Percentiles rank a stretch among this genome's conserved stretches.
Evolutionary conservation across 176 grass and related monocot species (phyloP).

Genomic region (Oryza nivara): DNA sequence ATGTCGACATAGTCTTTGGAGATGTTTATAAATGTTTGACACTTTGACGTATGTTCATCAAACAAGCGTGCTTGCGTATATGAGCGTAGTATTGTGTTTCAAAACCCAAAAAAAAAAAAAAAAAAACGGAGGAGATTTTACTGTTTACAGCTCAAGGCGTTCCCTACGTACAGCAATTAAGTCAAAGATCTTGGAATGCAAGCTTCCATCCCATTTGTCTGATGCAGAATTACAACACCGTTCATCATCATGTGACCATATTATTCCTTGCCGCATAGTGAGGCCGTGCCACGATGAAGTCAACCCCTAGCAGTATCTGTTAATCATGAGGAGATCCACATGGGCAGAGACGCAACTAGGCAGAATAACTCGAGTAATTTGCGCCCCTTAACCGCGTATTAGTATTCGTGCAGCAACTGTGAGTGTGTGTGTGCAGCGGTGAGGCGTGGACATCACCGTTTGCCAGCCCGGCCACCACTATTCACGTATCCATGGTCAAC

Average conservation of each 20-base stretch:
- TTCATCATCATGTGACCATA: conserved; percentile 21
- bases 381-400: background rate
- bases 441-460: conserved; percentile 11
- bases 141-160: too few relatives aligned
- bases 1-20: too few relatives aligned
- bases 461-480: background rate
- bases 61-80: too few relatives aligned
- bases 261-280: conserved; percentile 24
- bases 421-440: background rate
- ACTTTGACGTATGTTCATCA: too few relatives aligned
- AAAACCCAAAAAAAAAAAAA: too few relatives aligned
- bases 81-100: too few relatives aligned
- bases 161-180: background rate
- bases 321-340: conserved; percentile 23
- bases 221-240: conserved; percentile 5
- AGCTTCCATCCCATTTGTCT: conserved; percentile 15
- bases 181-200: background rate
- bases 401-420: background rate
- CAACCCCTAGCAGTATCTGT: conserved; percentile 28
- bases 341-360: conserved; percentile 13
- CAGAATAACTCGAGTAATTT: background rate
- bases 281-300: conserved; percentile 17
- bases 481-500: conserved; percentile 22
- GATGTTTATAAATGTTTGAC: too few relatives aligned
- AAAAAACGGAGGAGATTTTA: background rate